These are phyloP conservation scores for Aspergillus biplanus DNA, from an alignment of 495 filamentous ascomycete species.

Conservation along the genomic window DNA sequence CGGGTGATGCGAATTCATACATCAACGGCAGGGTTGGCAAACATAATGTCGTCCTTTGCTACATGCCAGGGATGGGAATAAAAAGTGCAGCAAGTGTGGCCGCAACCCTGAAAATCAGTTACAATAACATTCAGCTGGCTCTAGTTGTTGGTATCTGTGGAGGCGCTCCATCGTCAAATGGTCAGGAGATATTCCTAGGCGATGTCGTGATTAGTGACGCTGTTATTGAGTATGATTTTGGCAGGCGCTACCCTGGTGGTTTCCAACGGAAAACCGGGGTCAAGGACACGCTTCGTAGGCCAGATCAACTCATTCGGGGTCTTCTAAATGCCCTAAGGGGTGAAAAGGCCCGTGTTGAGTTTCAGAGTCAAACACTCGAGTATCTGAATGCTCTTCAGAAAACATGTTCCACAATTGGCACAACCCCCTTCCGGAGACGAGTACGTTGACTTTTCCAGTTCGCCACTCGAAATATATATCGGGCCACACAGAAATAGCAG, in stretches of 20 bases:
- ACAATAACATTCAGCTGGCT: slow-evolving; percentile 25
- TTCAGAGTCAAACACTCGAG: too few species aligned
- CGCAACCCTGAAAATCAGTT: slow-evolving; percentile 23
- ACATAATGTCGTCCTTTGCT: slow-evolving; percentile 33
- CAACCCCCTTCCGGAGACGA: too few species aligned
- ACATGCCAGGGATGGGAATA: slow-evolving; percentile 29
- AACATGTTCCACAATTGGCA: too few species aligned
- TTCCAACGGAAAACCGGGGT: too few species aligned
- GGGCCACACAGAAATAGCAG: too few species aligned
- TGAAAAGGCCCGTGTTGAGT: too few species aligned
- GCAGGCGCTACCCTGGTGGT: slow-evolving; percentile 30
- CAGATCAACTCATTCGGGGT: too few species aligned
- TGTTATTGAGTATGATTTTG: slow-evolving; percentile 36
- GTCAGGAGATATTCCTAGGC: slow-evolving; percentile 37
- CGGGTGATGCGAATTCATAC: slow-evolving; percentile 32
- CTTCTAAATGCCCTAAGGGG: too few species aligned
- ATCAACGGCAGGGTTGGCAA: slow-evolving; percentile 27
- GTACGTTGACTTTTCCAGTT: too few species aligned
- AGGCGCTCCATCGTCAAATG: slow-evolving; percentile 26
- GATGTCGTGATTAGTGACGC: slow-evolving; percentile 47
- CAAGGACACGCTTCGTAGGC: too few species aligned
- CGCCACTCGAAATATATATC: too few species aligned
- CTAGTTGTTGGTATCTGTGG: slow-evolving; percentile 38
- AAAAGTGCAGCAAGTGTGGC: slow-evolving; percentile 25
- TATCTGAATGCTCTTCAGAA: too few species aligned